Percentiles rank a stretch among this genome's conserved stretches.
phyloP scores from a whole-genome alignment of 2,329 filamentous ascomycete genomes.

The Claviceps maximensis region DNA sequence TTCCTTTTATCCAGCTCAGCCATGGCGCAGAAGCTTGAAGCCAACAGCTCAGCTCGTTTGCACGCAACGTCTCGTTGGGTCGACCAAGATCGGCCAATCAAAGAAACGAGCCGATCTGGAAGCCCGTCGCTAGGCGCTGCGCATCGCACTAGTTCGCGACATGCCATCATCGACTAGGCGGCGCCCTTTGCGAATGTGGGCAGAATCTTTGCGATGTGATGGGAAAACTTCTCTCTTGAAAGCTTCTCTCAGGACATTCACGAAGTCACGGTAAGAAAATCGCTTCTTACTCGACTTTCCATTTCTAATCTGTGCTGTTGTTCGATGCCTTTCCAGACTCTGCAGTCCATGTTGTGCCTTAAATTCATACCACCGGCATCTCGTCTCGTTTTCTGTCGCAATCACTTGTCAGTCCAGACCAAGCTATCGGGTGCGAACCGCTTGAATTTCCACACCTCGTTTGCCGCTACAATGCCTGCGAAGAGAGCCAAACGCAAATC shows the following conservation, averaged over 20 bases:
- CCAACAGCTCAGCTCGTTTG: not conserved
- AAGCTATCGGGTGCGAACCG: not conserved
- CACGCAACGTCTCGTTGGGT: not conserved
- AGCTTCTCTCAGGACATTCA: not conserved
- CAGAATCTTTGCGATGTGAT: not conserved
- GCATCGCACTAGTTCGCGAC: slow-evolving; percentile 16
- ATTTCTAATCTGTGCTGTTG: not conserved
- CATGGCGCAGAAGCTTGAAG: not conserved
- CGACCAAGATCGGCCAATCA: not conserved
- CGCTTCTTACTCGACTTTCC: not conserved
- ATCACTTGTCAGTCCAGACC: not conserved
- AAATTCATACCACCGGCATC: not conserved
- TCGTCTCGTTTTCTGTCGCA: not conserved
- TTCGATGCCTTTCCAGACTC: not conserved
- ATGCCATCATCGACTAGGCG: slow-evolving; percentile 13
- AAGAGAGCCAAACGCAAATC: slow-evolving; percentile 18
- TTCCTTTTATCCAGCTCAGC: not conserved
- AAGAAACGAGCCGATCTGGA: slow-evolving; percentile 15
- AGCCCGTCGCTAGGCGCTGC: slow-evolving; percentile 16
- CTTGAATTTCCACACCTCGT: not conserved
- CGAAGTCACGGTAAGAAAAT: not conserved
- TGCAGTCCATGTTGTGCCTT: not conserved
- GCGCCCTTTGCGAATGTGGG: not conserved
- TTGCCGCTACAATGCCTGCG: slow-evolving; percentile 16
- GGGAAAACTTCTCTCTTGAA: not conserved